These are phyloP conservation scores for Xylariales sp. DNA, from an alignment of 2,329 filamentous ascomycete species.

Conservation along the genomic window DNA sequence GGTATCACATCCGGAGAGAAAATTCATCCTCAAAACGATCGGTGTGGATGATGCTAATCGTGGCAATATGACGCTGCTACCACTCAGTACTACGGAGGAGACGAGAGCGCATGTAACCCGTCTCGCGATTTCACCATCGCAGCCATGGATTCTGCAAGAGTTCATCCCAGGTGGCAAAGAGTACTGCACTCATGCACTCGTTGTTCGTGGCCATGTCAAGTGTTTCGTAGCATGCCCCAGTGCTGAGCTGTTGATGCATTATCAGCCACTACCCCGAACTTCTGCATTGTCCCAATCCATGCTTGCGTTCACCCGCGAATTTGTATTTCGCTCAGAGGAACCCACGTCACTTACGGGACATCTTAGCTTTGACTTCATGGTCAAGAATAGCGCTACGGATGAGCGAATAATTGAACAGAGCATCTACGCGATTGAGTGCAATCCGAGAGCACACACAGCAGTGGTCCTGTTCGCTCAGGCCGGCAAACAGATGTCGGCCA, in stretches of 20 bases:
- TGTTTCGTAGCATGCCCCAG: slow-evolving; percentile 65
- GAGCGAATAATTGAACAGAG: slow-evolving; percentile 28
- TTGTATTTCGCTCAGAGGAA: slow-evolving; percentile 43
- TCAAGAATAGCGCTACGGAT: slow-evolving; percentile 34
- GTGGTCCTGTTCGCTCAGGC: slow-evolving; percentile 52
- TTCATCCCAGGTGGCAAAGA: slow-evolving; percentile 57
- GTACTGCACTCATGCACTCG: slow-evolving; percentile 66
- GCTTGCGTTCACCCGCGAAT: slow-evolving; percentile 58
- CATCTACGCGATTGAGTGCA: slow-evolving; percentile 67
- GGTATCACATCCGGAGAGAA: slow-evolving; percentile 21
- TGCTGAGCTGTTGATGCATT: slow-evolving; percentile 61
- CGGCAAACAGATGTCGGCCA: slow-evolving; percentile 34
- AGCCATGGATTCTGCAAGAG: slow-evolving; percentile 66
- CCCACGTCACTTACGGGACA: slow-evolving; percentile 58
- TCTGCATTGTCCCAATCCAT: slow-evolving; percentile 55
- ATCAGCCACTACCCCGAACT: slow-evolving; percentile 50
- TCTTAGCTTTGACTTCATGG: slow-evolving; percentile 66
- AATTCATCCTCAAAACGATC: slow-evolving; percentile 64
- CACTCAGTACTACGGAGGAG: slow-evolving; percentile 44
- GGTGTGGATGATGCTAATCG: slow-evolving; percentile 56
- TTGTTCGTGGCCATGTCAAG: slow-evolving; percentile 60
- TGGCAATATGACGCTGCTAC: slow-evolving; percentile 61
- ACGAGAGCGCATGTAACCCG: slow-evolving; percentile 51
- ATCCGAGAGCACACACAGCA: slow-evolving; percentile 65
- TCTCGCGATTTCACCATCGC: slow-evolving; percentile 47